Base-by-base conservation (phyloP, 192 early-diverging fungal genomes). In the Linnemannia schmuckeri region DNA sequence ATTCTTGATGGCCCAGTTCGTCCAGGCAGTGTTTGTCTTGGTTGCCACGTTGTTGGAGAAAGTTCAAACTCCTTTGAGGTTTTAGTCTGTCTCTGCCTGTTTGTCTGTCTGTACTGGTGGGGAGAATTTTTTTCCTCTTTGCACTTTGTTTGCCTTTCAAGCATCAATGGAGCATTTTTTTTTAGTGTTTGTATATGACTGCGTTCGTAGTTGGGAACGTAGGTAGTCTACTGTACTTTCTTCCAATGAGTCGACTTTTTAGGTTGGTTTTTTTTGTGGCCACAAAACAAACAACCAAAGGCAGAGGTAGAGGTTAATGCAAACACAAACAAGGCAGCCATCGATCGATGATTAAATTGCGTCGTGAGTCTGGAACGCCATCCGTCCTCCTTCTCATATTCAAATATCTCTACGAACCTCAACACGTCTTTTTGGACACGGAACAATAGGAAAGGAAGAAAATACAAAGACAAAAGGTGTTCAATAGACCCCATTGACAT, bases 21-120 rank as follows among this genome's bases (percentile, higher is more conserved):
- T 18, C 49, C 49, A 52, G 49, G 18, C 18, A 22, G 61, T 66
- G 61, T 33, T 30, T 30, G 61, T 33, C 61, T 66, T 66, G 61
- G n/a, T 20, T 54, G 73, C 73, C 73, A 74, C 73, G 73, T 74
- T 74, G 37, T 49, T 35, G 73, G 42, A 37, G 73, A 74, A 74
- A 44, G 73, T 74, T 74, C 42, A 52, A 74, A 74, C 73, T 74
- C 73, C 73, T 42, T 40, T 42, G 4, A 13, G 20, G 38, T 37
- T 17, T 69, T 35, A 3, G n/a, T 38, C 18, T 40, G 70, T 37
- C 24, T 40, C 37, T 72, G 30, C 15, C 30, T 15, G 12, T 33
- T 15, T 66, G 35, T 72, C 70, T 20, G 35, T 42, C 20, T 40
- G 4, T 24, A 5, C 37, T 72, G 35, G 4, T 35, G 35, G 42